Conservation (phyloP, 2,329 filamentous ascomycete genomes). For the Sphaerostilbella broomeana region DNA sequence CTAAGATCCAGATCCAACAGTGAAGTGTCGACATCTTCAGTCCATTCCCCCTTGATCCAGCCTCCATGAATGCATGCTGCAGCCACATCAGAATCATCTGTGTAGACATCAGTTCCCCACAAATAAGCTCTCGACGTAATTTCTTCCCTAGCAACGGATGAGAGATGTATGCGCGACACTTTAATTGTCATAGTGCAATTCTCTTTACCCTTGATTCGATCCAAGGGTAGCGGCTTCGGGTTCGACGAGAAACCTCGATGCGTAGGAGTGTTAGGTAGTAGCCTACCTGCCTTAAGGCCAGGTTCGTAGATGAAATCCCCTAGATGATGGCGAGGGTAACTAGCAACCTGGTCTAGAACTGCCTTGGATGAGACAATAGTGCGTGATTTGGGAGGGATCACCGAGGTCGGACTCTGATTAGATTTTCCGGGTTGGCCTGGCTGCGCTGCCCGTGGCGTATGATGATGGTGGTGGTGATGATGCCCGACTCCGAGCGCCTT, state of each 20-base stretch:
- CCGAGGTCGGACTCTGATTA: constrained; percentile 17
- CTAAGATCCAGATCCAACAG: constrained; percentile 53
- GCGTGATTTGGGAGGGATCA: constrained; percentile 53
- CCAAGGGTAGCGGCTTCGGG: constrained; percentile 69
- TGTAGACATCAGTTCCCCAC: constrained; percentile 93
- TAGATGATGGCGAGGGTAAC: constrained; percentile 69
- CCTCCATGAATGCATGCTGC: constrained; percentile 90
- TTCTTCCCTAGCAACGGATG: constrained; percentile 64
- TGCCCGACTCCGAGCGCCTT: constrained; percentile 24
- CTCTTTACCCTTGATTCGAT: constrained; percentile 64
- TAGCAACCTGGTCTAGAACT: constrained; percentile 64
- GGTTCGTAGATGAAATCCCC: constrained; percentile 79
- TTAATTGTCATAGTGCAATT: constrained; percentile 90
- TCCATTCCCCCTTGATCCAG: constrained; percentile 86
- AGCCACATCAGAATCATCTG: constrained; percentile 89
- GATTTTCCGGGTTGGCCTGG: constrained; percentile 22
- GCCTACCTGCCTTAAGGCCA: constrained; percentile 48
- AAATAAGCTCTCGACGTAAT: constrained; percentile 74
- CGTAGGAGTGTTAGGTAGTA: constrained; percentile 35
- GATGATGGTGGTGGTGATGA: constrained; percentile 46
- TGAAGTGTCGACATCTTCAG: constrained; percentile 64
- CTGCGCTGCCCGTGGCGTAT: constrained; percentile 22
- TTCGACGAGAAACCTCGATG: constrained; percentile 44
- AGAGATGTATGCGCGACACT: constrained; percentile 73
- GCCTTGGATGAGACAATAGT: constrained; percentile 61